These are phyloP conservation scores for Hyaloscypha hepaticicola DNA, from an alignment of 495 filamentous ascomycete genomes.

Conservation along the genomic window DNA sequence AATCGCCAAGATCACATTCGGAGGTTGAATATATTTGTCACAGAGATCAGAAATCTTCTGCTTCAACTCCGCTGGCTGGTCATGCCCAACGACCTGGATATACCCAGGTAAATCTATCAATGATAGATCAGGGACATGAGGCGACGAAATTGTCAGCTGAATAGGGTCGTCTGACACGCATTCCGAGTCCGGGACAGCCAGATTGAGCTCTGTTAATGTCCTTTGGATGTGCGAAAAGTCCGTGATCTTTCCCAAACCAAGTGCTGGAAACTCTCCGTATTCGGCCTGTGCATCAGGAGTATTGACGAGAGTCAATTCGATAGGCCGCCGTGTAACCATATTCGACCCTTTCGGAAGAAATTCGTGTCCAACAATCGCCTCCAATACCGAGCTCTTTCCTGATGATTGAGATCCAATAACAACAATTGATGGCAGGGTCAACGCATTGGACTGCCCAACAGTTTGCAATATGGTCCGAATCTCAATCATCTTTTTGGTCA, in stretches of 20 bases:
- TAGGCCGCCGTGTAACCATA: conserved; percentile 96
- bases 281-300: conserved; percentile 87
- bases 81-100: conserved; percentile 88
- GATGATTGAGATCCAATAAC: conserved; percentile 98
- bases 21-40: conserved; percentile 95
- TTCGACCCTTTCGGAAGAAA: conserved; percentile 97
- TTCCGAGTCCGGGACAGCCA: conserved; percentile 83
- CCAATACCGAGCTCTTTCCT: conserved; percentile 95
- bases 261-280: conserved; percentile 93
- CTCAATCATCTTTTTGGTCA: conserved; percentile 99
- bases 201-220: conserved; percentile 91
- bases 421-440: conserved; percentile 92
- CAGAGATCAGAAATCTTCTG: conserved; percentile 95
- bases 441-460: conserved; percentile 83
- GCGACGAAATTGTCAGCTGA: conserved; percentile 90
- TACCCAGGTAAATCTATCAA: conserved; percentile 97
- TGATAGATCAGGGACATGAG: conserved; percentile 92
- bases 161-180: conserved; percentile 98
- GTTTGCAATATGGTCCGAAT: conserved; percentile 87
- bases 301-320: conserved; percentile 95
- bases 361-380: conserved; percentile 97
- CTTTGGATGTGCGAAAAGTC: conserved; percentile 92
- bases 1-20: conserved; percentile 95
- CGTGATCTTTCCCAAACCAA: conserved; percentile 85
- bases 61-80: conserved; percentile 90